These are phyloP conservation scores for Daldinia vernicosa DNA, from an alignment of 495 filamentous ascomycete genomes.

Conservation along the genomic window DNA sequence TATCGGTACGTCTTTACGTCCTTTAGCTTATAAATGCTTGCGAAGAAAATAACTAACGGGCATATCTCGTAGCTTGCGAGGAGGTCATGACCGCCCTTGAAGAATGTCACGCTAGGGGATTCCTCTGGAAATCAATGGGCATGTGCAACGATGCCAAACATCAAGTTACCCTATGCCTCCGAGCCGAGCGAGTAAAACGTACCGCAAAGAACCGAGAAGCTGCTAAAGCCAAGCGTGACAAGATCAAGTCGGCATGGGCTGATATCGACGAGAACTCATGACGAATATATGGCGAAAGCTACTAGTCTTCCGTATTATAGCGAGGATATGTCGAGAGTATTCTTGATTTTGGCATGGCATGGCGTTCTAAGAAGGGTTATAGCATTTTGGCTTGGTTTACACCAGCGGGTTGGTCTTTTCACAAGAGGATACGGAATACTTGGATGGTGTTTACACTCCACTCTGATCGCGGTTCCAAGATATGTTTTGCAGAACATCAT, in stretches of 20 bases:
- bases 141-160: constrained; percentile 89
- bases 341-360: constrained; percentile 20
- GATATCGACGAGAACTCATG: constrained; percentile 81
- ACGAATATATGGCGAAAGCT: constrained; percentile 24
- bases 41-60: constrained; percentile 2
- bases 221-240: constrained; percentile 72
- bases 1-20: constrained; percentile 64
- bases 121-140: constrained; percentile 85
- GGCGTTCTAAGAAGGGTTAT: constrained; percentile 28
- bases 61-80: constrained; percentile 74
- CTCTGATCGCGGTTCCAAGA: constrained; percentile 5
- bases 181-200: constrained; percentile 77
- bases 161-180: constrained; percentile 82
- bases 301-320: constrained; percentile 7
- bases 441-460: constrained; percentile 8
- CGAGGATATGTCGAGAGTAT: not conserved
- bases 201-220: constrained; percentile 78
- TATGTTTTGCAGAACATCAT: not conserved
- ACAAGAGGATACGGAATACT: not conserved
- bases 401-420: not conserved
- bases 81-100: constrained; percentile 92
- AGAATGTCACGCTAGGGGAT: constrained; percentile 92
- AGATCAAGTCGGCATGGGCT: constrained; percentile 77
- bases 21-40: not conserved
- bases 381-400: constrained; percentile 14